Conservation (phyloP, 331 rosid genomes). For the Dryas integrifolia region DNA sequence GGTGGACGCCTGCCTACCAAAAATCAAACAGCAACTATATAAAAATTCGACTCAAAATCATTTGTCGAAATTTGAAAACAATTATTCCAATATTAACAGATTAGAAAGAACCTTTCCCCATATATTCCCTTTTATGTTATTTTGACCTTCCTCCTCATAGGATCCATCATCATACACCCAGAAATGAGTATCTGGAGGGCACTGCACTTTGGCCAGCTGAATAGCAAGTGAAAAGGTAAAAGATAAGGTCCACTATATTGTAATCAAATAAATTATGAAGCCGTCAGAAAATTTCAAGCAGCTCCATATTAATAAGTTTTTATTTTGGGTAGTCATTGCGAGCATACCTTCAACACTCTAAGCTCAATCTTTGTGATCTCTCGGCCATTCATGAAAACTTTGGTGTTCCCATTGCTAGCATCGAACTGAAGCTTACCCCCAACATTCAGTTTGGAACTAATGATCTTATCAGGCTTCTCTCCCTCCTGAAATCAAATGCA, state of each 20-base stretch:
- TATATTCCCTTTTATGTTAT: conserved; percentile 83
- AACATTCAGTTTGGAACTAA: conserved; percentile 74
- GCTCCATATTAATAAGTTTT: not conserved
- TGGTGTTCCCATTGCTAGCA: conserved; percentile 80
- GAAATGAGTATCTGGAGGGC: conserved; percentile 92
- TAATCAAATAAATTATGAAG: not conserved
- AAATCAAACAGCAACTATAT: conserved; percentile 53
- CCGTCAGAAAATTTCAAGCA: conserved; percentile 5
- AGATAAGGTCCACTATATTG: conserved; percentile 9
- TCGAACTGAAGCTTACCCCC: conserved; percentile 73
- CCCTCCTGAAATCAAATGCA: conserved; percentile 64
- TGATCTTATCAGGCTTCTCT: conserved; percentile 75
- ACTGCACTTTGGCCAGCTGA: conserved; percentile 90
- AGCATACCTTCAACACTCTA: conserved; percentile 71
- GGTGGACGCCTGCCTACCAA: conserved; percentile 96
- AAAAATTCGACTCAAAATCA: conserved; percentile 46
- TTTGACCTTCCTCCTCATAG: conserved; percentile 96
- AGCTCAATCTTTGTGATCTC: conserved; percentile 85
- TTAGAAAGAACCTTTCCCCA: conserved; percentile 98
- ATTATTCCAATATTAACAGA: conserved; percentile 35
- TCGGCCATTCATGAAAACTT: conserved; percentile 84
- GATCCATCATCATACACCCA: conserved; percentile 98
- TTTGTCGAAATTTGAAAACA: conserved; percentile 27
- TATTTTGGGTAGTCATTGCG: not conserved
- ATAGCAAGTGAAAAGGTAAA: conserved; percentile 25